These are phyloP conservation scores for Drechslerella coelobrocha DNA, from an alignment of 2,329 filamentous ascomycete genomes.

Conservation along the genomic window DNA sequence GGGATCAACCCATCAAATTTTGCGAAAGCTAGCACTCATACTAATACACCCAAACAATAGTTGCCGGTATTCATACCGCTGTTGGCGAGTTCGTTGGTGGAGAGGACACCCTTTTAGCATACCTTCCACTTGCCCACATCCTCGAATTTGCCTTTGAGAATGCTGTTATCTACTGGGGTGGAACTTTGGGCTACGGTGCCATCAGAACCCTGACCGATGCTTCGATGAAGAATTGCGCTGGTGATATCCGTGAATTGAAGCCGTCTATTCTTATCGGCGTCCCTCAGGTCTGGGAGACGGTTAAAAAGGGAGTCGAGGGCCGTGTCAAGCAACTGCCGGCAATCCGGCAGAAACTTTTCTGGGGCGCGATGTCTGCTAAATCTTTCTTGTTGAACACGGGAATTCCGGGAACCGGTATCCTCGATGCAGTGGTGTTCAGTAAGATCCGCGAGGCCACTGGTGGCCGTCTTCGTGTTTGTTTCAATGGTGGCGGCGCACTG, in stretches of 20 bases:
- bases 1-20: neutral
- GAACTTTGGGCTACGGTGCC: constrained; percentile 90
- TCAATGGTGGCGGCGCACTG: constrained; percentile 94
- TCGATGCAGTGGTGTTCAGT: constrained; percentile 87
- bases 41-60: constrained; percentile 57
- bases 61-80: constrained; percentile 80
- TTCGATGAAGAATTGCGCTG: constrained; percentile 86
- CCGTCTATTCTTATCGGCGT: constrained; percentile 93
- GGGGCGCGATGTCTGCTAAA: constrained; percentile 69
- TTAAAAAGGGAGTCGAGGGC: constrained; percentile 88
- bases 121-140: constrained; percentile 93
- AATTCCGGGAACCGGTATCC: constrained; percentile 70
- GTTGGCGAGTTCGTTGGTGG: constrained; percentile 79
- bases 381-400: constrained; percentile 66
- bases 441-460: constrained; percentile 91
- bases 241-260: constrained; percentile 89
- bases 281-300: constrained; percentile 94
- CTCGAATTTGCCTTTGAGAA: constrained; percentile 97
- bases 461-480: constrained; percentile 82
- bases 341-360: constrained; percentile 80
- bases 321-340: constrained; percentile 75
- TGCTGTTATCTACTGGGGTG: constrained; percentile 84
- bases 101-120: constrained; percentile 81
- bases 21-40: constrained; percentile 47
- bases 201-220: constrained; percentile 84